A percentile compares a stretch with the other conserved stretches of the same genome.
These are phyloP conservation scores for Metarhizium rileyi DNA, from an alignment of 2,329 filamentous ascomycete species.

Conservation along the genomic window DNA sequence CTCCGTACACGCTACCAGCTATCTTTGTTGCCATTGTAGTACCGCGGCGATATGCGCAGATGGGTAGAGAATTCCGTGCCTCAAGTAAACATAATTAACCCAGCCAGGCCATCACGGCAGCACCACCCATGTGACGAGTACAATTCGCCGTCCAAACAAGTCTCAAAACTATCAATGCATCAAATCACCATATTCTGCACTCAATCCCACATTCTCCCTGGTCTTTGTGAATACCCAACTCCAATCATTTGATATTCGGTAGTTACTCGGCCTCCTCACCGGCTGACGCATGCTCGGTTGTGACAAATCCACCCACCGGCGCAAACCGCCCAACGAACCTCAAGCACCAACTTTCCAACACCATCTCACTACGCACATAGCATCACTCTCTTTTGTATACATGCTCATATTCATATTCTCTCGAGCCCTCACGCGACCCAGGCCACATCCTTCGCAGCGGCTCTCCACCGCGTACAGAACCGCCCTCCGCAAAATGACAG, in stretches of 20 bases:
- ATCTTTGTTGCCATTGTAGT: too few species aligned
- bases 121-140: neutral
- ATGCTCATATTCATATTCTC: neutral
- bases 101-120: neutral
- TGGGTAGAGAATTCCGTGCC: too few species aligned
- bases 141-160: neutral
- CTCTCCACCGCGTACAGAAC: neutral
- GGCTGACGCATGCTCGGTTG: neutral
- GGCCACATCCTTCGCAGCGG: neutral
- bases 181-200: neutral
- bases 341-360: neutral
- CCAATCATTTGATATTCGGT: neutral
- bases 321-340: constrained; percentile 7
- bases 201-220: neutral
- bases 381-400: neutral
- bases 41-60: too few species aligned
- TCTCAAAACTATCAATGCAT: neutral
- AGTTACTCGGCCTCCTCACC: neutral
- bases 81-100: too few species aligned
- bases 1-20: too few species aligned
- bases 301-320: neutral
- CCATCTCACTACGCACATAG: neutral
- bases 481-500: constrained; percentile 2
- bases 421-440: neutral
- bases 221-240: neutral